These are phyloP conservation scores for Capsella bursapastoris DNA, from an alignment of 345 rosid species.

Conservation along the genomic window DNA sequence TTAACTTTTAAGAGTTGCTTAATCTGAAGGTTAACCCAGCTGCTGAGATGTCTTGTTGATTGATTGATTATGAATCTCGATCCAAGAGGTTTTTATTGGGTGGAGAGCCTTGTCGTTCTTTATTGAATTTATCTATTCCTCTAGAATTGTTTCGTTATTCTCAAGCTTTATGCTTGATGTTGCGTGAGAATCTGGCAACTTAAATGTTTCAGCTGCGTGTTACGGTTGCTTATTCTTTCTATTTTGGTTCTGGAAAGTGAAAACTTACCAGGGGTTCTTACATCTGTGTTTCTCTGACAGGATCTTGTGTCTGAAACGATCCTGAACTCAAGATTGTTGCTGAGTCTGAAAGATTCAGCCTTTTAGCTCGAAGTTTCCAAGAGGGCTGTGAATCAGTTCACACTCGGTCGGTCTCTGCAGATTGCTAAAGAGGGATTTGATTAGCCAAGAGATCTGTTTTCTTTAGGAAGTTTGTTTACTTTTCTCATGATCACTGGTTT, in stretches of 20 bases:
- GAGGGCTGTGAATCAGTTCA: constrained; percentile 16
- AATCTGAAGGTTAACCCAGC: constrained; percentile 34
- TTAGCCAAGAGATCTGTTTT: neutral
- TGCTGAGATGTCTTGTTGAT: constrained; percentile 35
- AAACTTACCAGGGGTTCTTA: constrained; percentile 4
- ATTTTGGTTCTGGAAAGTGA: constrained; percentile 5
- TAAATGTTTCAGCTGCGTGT: constrained; percentile 10
- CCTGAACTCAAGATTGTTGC: constrained; percentile 30
- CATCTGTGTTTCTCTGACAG: constrained; percentile 29
- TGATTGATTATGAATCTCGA: constrained; percentile 30
- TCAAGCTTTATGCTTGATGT: constrained; percentile 33
- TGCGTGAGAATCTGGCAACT: constrained; percentile 45
- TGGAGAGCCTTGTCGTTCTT: constrained; percentile 27
- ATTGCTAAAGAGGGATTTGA: constrained; percentile 4
- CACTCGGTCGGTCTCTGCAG: neutral
- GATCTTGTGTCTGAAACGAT: constrained; percentile 11
- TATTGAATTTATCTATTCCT: constrained; percentile 4
- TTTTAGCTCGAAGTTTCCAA: constrained; percentile 4
- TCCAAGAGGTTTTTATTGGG: constrained; percentile 28
- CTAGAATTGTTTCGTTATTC: constrained; percentile 11
- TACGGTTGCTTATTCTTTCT: constrained; percentile 26
- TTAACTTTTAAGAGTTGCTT: constrained; percentile 20
- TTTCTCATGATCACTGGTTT: constrained; percentile 42
- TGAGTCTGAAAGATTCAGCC: constrained; percentile 18
- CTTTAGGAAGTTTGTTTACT: constrained; percentile 18